phyloP scores from a whole-genome alignment of 1,284 basidiomycete genomes.

The Fomitopsis schrenkii region DNA sequence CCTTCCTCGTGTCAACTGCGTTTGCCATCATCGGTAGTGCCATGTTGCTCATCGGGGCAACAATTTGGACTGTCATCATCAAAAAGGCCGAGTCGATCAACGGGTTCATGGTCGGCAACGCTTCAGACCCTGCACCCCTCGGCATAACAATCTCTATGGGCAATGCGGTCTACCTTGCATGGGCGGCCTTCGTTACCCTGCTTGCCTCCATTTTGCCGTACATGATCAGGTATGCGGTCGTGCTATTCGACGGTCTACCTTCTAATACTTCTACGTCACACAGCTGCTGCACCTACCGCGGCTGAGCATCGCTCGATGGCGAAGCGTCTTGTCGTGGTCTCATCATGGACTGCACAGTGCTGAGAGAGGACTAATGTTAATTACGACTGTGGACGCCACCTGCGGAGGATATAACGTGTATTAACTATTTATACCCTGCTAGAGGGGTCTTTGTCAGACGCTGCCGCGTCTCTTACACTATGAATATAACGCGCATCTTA shows the following conservation, averaged over 20 bases:
- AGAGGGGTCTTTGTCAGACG: not conserved
- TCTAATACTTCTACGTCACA: not conserved
- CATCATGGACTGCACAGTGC: not conserved
- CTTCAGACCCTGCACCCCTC: slow-evolving; percentile 37
- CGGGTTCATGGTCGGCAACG: slow-evolving; percentile 37
- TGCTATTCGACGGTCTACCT: not conserved
- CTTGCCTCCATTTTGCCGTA: slow-evolving; percentile 65
- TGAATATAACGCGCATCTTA: not conserved
- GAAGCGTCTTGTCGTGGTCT: not conserved
- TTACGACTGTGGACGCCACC: not conserved
- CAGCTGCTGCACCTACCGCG: slow-evolving; percentile 70
- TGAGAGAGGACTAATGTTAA: not conserved
- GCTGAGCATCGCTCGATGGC: slow-evolving; percentile 33
- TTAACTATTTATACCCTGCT: not conserved
- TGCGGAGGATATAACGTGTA: not conserved
- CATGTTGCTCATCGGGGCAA: slow-evolving; percentile 62
- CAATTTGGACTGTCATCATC: slow-evolving; percentile 74
- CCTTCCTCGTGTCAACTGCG: slow-evolving; percentile 65
- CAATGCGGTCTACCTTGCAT: slow-evolving; percentile 56
- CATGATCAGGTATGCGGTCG: slow-evolving; percentile 49
- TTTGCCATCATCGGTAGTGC: slow-evolving; percentile 58
- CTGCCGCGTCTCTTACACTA: not conserved
- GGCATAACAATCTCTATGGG: slow-evolving; percentile 64
- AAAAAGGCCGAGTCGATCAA: slow-evolving; percentile 62
- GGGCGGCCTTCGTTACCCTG: slow-evolving; percentile 68